Base-by-base conservation (phyloP, 2,329 filamentous ascomycete genomes). In the Lasiodiplodia sp. region DNA sequence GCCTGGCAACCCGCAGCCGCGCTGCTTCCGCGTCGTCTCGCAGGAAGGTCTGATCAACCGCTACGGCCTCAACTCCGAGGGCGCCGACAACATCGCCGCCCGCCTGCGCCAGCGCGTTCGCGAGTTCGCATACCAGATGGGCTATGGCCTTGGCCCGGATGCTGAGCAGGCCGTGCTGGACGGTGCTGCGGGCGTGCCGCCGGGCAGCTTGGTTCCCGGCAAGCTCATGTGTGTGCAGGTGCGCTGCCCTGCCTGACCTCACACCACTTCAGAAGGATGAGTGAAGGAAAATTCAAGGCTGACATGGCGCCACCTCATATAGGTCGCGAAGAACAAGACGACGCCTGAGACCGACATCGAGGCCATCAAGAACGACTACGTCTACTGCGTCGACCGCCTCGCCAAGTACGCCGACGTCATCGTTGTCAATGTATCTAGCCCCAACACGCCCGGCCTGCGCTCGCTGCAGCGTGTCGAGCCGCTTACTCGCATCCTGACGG, bases 391-490 rank as follows among this genome's bases (percentile, higher is more conserved):
- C 3, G 85, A 91, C 67, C 87, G 90, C 56, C 83, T 99, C 47
- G 96, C 91, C 4, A 91, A 87, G 63, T 99, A 97, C 77, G 94
- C 96, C 12, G 96, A 99, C 75, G 91, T 99, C 44, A 83, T 99
- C n/a, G 95, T 98, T 8, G 96, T 99, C 76, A 99, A 99, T 75
- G 96, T 99, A 62, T 97, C 94, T 76, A 96, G 92, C 74, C 96
- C 96, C 28, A 99, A 99, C 82, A 98, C 95, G 0, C 95, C 95
- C 0, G 95, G 96, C 0, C 86, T 98, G 60, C 89, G 96, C 28
- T 91, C 93, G 68, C 84, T 99, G 47, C 96, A 99, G 81, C 92
- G 92, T 2, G 88, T 90, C 0, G 93, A 92, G 72, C 95, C 94
- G 0, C 83, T 99, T 68, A 95, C 93, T 2, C 84, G 88, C 52